A percentile compares a stretch with the other conserved stretches of the same genome.
phyloP scores from a whole-genome alignment of 805 yeast species.

The Alloascoidea hylecoeti region DNA sequence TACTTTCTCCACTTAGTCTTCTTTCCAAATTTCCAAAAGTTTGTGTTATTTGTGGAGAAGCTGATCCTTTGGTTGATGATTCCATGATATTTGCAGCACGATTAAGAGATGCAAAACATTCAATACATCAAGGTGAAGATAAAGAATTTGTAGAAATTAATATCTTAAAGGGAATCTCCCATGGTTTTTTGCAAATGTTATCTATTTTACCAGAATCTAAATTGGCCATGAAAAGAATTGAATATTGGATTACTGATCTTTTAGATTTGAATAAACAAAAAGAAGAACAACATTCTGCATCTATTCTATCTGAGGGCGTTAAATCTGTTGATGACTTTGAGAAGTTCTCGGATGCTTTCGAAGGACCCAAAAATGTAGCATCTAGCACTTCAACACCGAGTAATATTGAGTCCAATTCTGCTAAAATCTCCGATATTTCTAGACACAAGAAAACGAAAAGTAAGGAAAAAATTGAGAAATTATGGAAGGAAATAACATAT shows the following conservation, averaged over 20 bases:
- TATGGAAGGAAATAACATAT: slow-evolving; percentile 2
- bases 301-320: neutral
- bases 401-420: neutral
- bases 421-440: neutral
- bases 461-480: neutral
- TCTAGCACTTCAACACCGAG: neutral
- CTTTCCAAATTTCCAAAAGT: slow-evolving; percentile 14
- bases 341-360: neutral
- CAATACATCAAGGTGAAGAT: slow-evolving; percentile 7
- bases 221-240: slow-evolving; percentile 5
- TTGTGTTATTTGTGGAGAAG: slow-evolving; percentile 17
- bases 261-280: neutral
- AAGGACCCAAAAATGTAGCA: neutral
- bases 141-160: slow-evolving; percentile 13
- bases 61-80: slow-evolving; percentile 17
- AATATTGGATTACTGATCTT: slow-evolving; percentile 1
- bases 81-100: slow-evolving; percentile 15
- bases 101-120: slow-evolving; percentile 13
- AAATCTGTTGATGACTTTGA: neutral
- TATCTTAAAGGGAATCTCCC: slow-evolving; percentile 14
- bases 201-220: slow-evolving; percentile 14
- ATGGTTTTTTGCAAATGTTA: slow-evolving; percentile 13
- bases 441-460: neutral
- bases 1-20: slow-evolving; percentile 12
- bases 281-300: neutral